Evolutionary conservation across 768 basidiomycete genomes (phyloP).

Genomic region (Terana coerulea): DNA sequence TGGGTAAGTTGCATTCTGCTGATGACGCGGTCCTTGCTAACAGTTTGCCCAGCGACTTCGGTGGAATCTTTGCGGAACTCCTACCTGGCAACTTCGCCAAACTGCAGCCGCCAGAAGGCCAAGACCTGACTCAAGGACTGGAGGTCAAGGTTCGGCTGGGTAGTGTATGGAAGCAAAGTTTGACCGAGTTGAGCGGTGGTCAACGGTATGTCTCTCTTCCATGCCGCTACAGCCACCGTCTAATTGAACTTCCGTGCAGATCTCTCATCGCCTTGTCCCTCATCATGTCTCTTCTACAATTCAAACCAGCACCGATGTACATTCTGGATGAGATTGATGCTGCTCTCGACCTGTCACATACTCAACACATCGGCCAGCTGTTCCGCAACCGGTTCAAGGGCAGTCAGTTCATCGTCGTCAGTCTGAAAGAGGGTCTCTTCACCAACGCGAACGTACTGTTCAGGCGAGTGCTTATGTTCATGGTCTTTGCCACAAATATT

Average conservation of each 20-base stretch:
- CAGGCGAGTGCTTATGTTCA: slow-evolving; percentile 30
- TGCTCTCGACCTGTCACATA: slow-evolving; percentile 92
- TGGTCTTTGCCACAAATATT: too few species aligned
- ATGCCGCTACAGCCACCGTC: background rate
- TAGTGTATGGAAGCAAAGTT: slow-evolving; percentile 94
- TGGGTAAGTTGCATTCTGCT: slow-evolving; percentile 47
- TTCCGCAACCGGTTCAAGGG: slow-evolving; percentile 98
- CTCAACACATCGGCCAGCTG: slow-evolving; percentile 96
- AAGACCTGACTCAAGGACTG: slow-evolving; percentile 91
- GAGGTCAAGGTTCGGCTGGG: slow-evolving; percentile 97
- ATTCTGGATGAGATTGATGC: slow-evolving; percentile 99
- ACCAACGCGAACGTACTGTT: slow-evolving; percentile 97
- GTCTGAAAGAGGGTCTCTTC: slow-evolving; percentile 94
- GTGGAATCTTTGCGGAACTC: slow-evolving; percentile 91
- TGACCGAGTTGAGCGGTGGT: slow-evolving; percentile 96
- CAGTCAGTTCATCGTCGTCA: slow-evolving; percentile 97
- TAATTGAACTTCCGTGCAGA: slow-evolving; percentile 35
- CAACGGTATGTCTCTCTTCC: slow-evolving; percentile 61
- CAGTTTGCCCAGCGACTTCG: slow-evolving; percentile 76
- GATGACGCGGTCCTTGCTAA: background rate
- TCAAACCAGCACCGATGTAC: slow-evolving; percentile 99
- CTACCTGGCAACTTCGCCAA: slow-evolving; percentile 96
- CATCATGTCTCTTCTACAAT: slow-evolving; percentile 98
- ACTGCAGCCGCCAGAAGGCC: slow-evolving; percentile 87
- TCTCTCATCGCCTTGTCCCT: slow-evolving; percentile 96